Evolutionary conservation across 768 basidiomycete genomes (phyloP).

Genomic region (Rhodosporidiobolus odoratus): DNA sequence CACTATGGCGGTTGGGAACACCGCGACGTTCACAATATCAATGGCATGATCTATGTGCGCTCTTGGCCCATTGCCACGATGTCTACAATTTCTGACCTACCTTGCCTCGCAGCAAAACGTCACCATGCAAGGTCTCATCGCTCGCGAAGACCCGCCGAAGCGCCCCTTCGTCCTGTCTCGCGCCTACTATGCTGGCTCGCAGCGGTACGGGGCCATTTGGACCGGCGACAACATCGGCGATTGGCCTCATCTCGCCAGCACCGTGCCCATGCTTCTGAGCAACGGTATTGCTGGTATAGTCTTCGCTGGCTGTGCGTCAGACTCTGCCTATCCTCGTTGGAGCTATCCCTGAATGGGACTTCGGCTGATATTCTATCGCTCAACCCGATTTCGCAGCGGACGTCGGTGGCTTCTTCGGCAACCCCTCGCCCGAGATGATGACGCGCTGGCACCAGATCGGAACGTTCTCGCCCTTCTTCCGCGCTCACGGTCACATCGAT

Average conservation of each 20-base stretch:
- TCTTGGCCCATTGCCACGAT: no score
- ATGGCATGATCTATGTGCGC: constrained; percentile 75
- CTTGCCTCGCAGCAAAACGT: constrained; percentile 61
- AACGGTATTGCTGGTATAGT: constrained; percentile 84
- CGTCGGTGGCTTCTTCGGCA: constrained; percentile 98
- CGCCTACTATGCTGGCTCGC: constrained; percentile 90
- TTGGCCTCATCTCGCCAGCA: constrained; percentile 95
- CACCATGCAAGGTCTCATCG: constrained; percentile 71
- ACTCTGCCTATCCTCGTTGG: background rate
- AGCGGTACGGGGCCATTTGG: constrained; percentile 96
- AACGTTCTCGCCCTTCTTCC: constrained; percentile 92
- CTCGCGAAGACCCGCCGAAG: constrained; percentile 66
- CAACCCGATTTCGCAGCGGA: constrained; percentile 62
- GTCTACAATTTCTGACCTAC: background rate
- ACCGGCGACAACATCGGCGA: constrained; percentile 96
- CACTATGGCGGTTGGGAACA: constrained; percentile 97
- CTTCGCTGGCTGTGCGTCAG: constrained; percentile 80
- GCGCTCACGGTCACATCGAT: constrained; percentile 88
- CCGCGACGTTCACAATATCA: constrained; percentile 93
- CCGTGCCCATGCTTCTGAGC: constrained; percentile 85
- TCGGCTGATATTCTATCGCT: constrained; percentile 5
- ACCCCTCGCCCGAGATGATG: constrained; percentile 89
- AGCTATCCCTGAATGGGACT: no score
- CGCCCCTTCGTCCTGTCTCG: constrained; percentile 95
- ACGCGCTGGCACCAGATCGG: constrained; percentile 97